Conservation (phyloP, 345 rosid genomes). For the Eucalyptus marginata region DNA sequence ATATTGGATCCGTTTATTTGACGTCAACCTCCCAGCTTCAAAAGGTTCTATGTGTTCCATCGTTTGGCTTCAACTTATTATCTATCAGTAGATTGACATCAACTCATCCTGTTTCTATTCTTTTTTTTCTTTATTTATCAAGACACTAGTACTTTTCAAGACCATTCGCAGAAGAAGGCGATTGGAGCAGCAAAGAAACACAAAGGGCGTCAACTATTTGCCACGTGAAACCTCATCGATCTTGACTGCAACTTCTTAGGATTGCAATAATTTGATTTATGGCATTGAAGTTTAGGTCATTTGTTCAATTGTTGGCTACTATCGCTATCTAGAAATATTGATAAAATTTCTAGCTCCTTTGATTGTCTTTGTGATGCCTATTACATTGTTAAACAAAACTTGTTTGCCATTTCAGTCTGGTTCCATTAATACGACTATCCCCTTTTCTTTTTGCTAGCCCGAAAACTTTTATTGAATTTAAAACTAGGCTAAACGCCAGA, state of each 20-base stretch:
- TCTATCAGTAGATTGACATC: background rate
- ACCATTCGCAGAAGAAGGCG: background rate
- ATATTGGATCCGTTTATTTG: background rate
- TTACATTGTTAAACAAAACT: background rate
- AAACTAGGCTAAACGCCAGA: background rate
- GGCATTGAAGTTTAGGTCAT: background rate
- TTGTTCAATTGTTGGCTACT: background rate
- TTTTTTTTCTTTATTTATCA: background rate
- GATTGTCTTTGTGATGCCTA: background rate
- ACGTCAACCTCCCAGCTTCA: background rate
- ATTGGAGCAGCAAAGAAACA: background rate
- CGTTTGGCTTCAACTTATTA: background rate
- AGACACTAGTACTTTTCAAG: background rate
- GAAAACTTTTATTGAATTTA: background rate
- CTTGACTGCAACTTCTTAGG: background rate
- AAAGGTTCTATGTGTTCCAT: background rate
- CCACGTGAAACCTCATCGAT: background rate
- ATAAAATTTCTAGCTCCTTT: background rate
- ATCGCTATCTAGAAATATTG: no score
- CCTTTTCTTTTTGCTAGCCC: background rate
- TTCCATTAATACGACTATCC: background rate
- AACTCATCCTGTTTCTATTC: background rate
- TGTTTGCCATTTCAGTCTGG: background rate
- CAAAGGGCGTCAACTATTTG: background rate
- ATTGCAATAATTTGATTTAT: background rate